Conservation (phyloP, 495 filamentous ascomycete species). For the Saxophila tyrrhenica region DNA sequence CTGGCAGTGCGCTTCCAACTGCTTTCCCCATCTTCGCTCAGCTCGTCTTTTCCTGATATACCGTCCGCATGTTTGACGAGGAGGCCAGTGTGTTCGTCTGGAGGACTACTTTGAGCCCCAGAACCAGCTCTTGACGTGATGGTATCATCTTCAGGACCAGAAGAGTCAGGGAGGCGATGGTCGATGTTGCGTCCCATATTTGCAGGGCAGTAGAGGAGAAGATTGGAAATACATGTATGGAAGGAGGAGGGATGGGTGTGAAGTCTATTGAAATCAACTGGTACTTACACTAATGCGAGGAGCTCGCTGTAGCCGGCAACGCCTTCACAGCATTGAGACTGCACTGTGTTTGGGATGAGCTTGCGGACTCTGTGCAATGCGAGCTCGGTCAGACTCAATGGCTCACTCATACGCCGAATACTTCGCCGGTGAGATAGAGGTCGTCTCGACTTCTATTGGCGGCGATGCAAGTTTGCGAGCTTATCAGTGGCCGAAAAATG, state of each 20-base stretch:
- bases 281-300: no score
- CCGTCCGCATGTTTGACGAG: slow-evolving; percentile 10
- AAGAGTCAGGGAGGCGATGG: not conserved
- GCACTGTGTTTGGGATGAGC: no score
- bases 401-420: no score
- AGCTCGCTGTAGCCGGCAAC: no score
- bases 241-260: not conserved
- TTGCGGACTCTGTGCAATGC: no score
- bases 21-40: slow-evolving; percentile 22
- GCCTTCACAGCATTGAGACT: no score
- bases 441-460: not conserved
- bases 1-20: slow-evolving; percentile 32
- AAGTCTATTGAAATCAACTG: not conserved
- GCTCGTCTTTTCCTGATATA: slow-evolving; percentile 21
- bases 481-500: not conserved
- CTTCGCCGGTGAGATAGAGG: not conserved
- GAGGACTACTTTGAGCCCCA: slow-evolving; percentile 13
- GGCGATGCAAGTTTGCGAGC: not conserved
- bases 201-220: no score
- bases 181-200: not conserved
- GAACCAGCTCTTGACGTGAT: not conserved
- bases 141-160: not conserved
- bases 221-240: no score
- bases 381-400: no score
- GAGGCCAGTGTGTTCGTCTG: slow-evolving; percentile 19